Conservation (phyloP, 1,139 yeast species). For the Candida tetrigidarum region DNA sequence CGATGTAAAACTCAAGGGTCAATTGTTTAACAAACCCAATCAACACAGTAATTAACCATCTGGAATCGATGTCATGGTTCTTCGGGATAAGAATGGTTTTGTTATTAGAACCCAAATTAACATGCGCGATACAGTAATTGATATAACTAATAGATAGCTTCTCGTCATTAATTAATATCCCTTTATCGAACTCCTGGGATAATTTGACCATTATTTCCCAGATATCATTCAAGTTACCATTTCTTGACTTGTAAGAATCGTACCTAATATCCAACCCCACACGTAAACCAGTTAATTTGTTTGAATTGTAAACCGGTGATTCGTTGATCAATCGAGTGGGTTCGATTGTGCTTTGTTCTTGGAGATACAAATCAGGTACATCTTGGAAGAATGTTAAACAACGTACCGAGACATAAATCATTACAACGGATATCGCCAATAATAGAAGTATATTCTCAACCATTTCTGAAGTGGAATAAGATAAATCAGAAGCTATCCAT, state of each 20-base stretch:
- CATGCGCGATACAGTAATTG: conserved; percentile 22
- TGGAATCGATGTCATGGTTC: conserved; percentile 10
- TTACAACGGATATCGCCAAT: conserved; percentile 9
- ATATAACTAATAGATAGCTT: conserved; percentile 23
- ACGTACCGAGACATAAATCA: conserved; percentile 27
- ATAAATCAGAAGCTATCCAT: not conserved
- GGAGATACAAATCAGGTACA: conserved; percentile 59
- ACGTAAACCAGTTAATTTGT: conserved; percentile 57
- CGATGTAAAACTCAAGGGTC: conserved; percentile 18
- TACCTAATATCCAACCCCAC: conserved; percentile 68
- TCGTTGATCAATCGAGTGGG: conserved; percentile 60
- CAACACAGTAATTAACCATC: conserved; percentile 16
- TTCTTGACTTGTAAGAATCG: conserved; percentile 63
- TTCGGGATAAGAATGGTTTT: conserved; percentile 12
- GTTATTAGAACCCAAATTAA: not conserved
- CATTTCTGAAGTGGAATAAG: not conserved
- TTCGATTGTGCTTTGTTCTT: conserved; percentile 60
- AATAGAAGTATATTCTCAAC: conserved; percentile 2
- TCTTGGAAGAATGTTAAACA: conserved; percentile 38
- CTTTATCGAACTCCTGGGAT: conserved; percentile 7
- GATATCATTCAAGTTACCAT: conserved; percentile 70
- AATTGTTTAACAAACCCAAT: conserved; percentile 19
- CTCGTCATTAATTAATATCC: conserved; percentile 23
- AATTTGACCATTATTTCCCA: conserved; percentile 39
- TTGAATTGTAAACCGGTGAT: conserved; percentile 68